Evolutionary conservation across 2,329 filamentous ascomycete species (phyloP).

Genomic region (Thermothelomyces thermophilus): DNA sequence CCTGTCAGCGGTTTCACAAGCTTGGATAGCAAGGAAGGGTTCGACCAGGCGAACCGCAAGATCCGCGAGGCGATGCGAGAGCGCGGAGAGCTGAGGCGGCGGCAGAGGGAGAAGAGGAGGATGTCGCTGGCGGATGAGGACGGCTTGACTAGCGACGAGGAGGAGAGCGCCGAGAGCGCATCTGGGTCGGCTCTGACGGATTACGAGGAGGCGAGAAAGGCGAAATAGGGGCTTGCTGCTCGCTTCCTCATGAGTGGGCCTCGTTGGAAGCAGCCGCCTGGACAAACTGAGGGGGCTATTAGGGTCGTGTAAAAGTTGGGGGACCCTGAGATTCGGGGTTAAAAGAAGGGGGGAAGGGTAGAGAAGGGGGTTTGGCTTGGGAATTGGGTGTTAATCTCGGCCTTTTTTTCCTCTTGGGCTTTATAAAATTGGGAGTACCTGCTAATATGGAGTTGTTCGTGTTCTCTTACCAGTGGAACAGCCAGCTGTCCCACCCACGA

Average conservation of each 20-base stretch:
- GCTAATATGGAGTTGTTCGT: no score
- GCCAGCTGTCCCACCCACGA: no score
- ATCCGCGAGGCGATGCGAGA: conserved; percentile 81
- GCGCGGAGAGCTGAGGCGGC: conserved; percentile 56
- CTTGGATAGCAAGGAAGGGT: conserved; percentile 59
- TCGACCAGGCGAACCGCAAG: conserved; percentile 77
- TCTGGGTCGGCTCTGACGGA: neutral
- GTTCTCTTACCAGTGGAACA: no score
- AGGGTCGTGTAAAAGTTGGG: neutral
- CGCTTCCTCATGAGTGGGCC: neutral
- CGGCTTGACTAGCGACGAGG: conserved; percentile 21
- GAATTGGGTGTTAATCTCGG: no score
- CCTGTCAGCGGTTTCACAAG: conserved; percentile 64
- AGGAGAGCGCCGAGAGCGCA: conserved; percentile 7
- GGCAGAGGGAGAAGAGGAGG: conserved; percentile 40
- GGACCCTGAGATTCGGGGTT: no score
- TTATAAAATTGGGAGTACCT: no score
- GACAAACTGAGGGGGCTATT: neutral
- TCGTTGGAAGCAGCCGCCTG: neutral
- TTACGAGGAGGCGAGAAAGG: conserved; percentile 14
- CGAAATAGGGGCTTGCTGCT: neutral
- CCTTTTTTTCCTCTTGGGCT: no score
- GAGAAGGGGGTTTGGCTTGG: no score
- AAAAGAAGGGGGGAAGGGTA: no score
- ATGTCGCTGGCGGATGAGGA: conserved; percentile 35